These are phyloP conservation scores for Talaromyces sp. DNA, from an alignment of 2,329 filamentous ascomycete genomes.

Conservation along the genomic window DNA sequence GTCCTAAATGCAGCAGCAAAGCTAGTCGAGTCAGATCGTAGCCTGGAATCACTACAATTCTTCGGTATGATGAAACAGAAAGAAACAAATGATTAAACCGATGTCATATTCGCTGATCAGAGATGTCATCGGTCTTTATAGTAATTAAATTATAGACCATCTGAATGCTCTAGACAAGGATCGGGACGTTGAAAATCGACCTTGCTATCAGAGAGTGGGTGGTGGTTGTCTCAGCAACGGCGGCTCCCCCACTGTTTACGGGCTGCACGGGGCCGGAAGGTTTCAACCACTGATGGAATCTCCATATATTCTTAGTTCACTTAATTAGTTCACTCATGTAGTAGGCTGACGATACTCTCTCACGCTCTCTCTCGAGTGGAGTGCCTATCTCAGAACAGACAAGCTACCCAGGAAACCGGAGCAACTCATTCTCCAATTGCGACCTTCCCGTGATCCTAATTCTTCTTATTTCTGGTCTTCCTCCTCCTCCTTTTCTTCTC, in stretches of 20 bases:
- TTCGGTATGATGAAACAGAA: not conserved
- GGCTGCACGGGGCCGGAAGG: constrained; percentile 16
- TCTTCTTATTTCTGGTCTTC: constrained; percentile 3
- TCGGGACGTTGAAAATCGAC: not conserved
- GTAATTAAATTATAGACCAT: not conserved
- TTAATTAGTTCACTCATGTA: no score
- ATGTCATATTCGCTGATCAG: not conserved
- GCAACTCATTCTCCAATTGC: constrained; percentile 1
- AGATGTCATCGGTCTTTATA: not conserved
- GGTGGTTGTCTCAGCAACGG: constrained; percentile 17
- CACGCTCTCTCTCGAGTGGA: not conserved
- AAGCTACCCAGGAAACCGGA: constrained; percentile 8
- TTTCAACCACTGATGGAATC: constrained; percentile 1
- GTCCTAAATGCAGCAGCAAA: not conserved
- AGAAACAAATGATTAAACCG: not conserved
- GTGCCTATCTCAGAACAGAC: constrained; percentile 7
- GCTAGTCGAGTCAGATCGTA: not conserved
- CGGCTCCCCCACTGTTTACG: constrained; percentile 16
- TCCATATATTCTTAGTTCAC: no score
- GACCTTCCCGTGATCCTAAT: not conserved
- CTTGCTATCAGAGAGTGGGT: not conserved
- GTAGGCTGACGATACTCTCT: no score
- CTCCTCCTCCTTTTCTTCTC: constrained; percentile 2
- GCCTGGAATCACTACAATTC: not conserved
- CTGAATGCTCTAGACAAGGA: not conserved